Conservation (phyloP, 2,329 filamentous ascomycete species). For the Cladophialophora psammophila region DNA sequence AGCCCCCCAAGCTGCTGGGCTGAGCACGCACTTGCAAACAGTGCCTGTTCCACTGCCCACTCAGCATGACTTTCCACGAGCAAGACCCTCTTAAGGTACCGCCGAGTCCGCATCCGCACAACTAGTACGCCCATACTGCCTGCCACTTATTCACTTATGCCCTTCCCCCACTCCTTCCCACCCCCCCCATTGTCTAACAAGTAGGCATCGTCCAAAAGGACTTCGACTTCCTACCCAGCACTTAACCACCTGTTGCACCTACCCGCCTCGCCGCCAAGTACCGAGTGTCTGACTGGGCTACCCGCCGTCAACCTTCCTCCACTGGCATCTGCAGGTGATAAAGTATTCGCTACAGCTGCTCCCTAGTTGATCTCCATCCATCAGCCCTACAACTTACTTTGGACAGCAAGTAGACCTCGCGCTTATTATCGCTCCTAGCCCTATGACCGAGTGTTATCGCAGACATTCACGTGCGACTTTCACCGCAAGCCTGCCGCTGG, state of each 20-base stretch:
- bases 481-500: conserved; percentile 5
- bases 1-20: conserved; percentile 20
- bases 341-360: background rate
- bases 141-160: background rate
- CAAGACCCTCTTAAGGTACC: conserved; percentile 7
- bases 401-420: background rate
- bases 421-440: background rate
- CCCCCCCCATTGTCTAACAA: background rate
- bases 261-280: background rate
- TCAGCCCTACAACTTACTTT: conserved; percentile 31
- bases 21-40: background rate
- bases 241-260: background rate
- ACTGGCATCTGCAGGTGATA: conserved; percentile 2
- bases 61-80: background rate
- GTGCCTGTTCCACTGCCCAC: conserved; percentile 9
- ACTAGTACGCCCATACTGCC: background rate
- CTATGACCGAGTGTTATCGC: background rate
- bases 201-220: background rate
- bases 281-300: conserved; percentile 1
- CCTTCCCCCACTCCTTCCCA: background rate
- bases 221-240: background rate
- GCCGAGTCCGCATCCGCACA: background rate
- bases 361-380: conserved; percentile 20
- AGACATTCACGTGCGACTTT: background rate
- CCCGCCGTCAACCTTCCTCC: conserved; percentile 7